A percentile compares a stretch with the other conserved stretches of the same genome.
phyloP scores from a whole-genome alignment of 2,329 filamentous ascomycete genomes.

The Stemphylium vesicarium region DNA sequence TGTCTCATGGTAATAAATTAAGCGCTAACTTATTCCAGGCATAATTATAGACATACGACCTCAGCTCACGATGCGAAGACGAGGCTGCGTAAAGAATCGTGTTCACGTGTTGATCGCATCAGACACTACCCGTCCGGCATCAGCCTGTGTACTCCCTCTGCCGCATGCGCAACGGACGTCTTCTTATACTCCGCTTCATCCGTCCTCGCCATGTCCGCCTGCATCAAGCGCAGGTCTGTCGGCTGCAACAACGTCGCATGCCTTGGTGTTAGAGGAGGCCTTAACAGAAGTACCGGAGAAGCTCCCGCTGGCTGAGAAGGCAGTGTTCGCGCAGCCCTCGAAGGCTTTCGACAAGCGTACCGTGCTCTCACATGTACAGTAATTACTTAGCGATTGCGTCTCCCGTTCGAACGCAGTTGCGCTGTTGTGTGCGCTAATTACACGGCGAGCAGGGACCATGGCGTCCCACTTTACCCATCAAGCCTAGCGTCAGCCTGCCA shows the following conservation, averaged over 20 bases:
- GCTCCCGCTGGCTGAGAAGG: slow-evolving; percentile 18
- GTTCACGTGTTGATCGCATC: slow-evolving; percentile 4
- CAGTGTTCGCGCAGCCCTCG: slow-evolving; percentile 19
- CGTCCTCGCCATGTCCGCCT: not conserved
- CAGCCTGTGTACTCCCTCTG: not conserved
- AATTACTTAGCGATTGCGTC: too few species aligned
- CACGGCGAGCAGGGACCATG: too few species aligned
- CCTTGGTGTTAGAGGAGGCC: slow-evolving; percentile 12
- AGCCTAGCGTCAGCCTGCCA: too few species aligned
- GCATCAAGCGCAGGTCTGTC: not conserved
- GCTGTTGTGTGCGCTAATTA: too few species aligned
- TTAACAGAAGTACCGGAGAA: slow-evolving; percentile 13
- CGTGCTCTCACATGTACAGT: slow-evolving; percentile 11
- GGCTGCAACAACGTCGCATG: not conserved
- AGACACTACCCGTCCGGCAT: not conserved
- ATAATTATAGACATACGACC: too few species aligned
- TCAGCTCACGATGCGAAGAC: slow-evolving; percentile 6
- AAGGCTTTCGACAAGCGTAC: slow-evolving; percentile 11
- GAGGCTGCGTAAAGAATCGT: slow-evolving; percentile 5
- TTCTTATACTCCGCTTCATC: not conserved
- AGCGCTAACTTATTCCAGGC: too few species aligned
- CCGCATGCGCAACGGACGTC: not conserved
- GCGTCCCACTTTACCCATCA: too few species aligned
- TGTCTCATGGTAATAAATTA: too few species aligned
- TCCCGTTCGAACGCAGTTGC: too few species aligned